phyloP scores from a whole-genome alignment of 345 rosid species.

The Crucihimalaya himalaica region DNA sequence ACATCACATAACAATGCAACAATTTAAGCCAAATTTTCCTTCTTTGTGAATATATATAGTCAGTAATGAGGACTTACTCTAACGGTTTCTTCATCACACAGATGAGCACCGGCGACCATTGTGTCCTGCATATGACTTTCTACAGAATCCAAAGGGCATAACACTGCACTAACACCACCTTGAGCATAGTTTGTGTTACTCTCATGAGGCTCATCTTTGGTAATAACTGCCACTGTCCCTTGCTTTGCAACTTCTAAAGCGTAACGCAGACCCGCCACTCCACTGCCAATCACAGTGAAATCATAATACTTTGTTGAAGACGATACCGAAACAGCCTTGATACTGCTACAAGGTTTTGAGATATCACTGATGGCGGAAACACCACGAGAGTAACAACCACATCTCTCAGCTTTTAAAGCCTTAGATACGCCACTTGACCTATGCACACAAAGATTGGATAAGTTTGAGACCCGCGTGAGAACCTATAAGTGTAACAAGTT shows the following conservation, averaged over 20 bases:
- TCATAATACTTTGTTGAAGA: conserved; percentile 75
- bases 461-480: background rate
- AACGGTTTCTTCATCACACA: conserved; percentile 94
- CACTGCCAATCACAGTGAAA: conserved; percentile 93
- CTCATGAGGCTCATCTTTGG: conserved; percentile 97
- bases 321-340: conserved; percentile 40
- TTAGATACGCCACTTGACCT: conserved; percentile 66
- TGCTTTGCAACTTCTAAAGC: conserved; percentile 92
- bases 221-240: conserved; percentile 90
- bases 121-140: conserved; percentile 99
- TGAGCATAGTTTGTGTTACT: conserved; percentile 98
- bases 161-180: conserved; percentile 97
- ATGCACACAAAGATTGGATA: conserved; percentile 16
- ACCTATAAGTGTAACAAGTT: background rate
- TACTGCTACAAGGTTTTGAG: conserved; percentile 36
- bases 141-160: conserved; percentile 91
- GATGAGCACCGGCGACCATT: conserved; percentile 91
- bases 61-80: conserved; percentile 57
- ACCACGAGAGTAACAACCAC: conserved; percentile 41
- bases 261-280: conserved; percentile 93
- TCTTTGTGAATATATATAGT: background rate
- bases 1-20: background rate
- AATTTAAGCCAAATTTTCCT: background rate
- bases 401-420: conserved; percentile 45
- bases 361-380: conserved; percentile 32